phyloP scores from a whole-genome alignment of 2,329 filamentous ascomycete species.

The Dryadomyces quercivorus region DNA sequence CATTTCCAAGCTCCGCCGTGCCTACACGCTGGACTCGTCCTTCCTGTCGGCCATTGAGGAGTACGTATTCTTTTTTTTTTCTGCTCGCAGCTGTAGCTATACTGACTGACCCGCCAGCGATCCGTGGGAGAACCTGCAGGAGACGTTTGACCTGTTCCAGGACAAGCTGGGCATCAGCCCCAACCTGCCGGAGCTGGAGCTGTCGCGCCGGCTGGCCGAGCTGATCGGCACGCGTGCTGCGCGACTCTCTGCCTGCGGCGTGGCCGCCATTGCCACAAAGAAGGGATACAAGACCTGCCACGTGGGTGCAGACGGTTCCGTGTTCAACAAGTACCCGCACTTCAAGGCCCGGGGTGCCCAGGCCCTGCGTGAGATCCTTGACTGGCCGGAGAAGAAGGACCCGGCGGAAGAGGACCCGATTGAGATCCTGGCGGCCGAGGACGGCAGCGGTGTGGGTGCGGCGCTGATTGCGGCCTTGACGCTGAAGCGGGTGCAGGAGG shows the following conservation, averaged over 20 bases:
- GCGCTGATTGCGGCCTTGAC: constrained; percentile 77
- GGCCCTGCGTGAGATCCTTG: constrained; percentile 87
- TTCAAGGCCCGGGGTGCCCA: constrained; percentile 88
- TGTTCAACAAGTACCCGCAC: constrained; percentile 98
- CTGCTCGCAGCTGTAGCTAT: too few species aligned
- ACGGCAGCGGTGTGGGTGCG: constrained; percentile 93
- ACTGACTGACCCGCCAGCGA: constrained; percentile 44
- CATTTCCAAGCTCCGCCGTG: constrained; percentile 64
- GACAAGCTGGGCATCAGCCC: constrained; percentile 60
- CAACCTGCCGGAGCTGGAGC: constrained; percentile 70
- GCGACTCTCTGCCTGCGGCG: constrained; percentile 84
- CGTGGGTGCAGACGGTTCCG: constrained; percentile 90
- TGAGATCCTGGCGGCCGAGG: constrained; percentile 79
- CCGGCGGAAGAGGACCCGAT: constrained; percentile 73
- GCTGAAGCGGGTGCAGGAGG: constrained; percentile 49
- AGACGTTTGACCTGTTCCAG: constrained; percentile 74
- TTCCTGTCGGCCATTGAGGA: constrained; percentile 91
- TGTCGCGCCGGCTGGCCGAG: constrained; percentile 80
- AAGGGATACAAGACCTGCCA: constrained; percentile 81
- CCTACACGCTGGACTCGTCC: constrained; percentile 83
- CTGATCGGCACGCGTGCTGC: constrained; percentile 91
- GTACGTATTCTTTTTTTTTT: constrained; percentile 28
- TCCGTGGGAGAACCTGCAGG: constrained; percentile 86
- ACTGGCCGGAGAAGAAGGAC: constrained; percentile 67
- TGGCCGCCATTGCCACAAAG: constrained; percentile 94